Percentiles rank a stretch among this genome's conserved stretches.
Conservation (phyloP, 2,329 filamentous ascomycete genomes). For the Colletotrichum tabaci region DNA sequence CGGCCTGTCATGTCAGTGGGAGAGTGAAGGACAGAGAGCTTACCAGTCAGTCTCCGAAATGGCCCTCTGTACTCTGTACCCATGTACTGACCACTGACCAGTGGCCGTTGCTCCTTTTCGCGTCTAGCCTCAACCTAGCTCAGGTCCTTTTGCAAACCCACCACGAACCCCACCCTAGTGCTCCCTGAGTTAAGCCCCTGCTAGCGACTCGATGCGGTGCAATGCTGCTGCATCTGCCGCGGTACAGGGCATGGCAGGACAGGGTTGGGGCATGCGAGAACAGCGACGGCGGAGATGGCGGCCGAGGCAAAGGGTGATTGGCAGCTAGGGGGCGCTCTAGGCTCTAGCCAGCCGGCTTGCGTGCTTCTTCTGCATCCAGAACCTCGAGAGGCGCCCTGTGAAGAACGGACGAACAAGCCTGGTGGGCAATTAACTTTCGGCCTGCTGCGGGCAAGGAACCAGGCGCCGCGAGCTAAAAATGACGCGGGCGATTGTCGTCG, state of each 20-base stretch:
- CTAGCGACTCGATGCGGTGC: slow-evolving; percentile 40
- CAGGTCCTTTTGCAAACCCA: slow-evolving; percentile 44
- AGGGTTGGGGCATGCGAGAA: slow-evolving; percentile 36
- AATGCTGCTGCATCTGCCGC: slow-evolving; percentile 43
- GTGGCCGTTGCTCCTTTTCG: slow-evolving; percentile 33
- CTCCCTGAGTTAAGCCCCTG: slow-evolving; percentile 23
- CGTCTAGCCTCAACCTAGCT: slow-evolving; percentile 42
- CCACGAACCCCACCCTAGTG: slow-evolving; percentile 37
- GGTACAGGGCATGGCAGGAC: slow-evolving; percentile 41
- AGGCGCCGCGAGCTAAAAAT: slow-evolving; percentile 38
- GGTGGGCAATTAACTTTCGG: slow-evolving; percentile 36
- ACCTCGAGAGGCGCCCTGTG: slow-evolving; percentile 27
- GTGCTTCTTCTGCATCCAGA: slow-evolving; percentile 41
- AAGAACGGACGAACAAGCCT: slow-evolving; percentile 29
- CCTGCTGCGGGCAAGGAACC: slow-evolving; percentile 39
- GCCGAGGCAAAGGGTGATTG: slow-evolving; percentile 33
- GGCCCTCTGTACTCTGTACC: slow-evolving; percentile 16
- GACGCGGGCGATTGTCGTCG: slow-evolving; percentile 36
- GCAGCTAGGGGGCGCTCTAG: slow-evolving; percentile 7
- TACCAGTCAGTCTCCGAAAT: slow-evolving; percentile 21
- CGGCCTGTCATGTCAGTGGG: slow-evolving; percentile 14
- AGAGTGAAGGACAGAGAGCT: background rate
- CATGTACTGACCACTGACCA: slow-evolving; percentile 9
- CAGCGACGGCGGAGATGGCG: slow-evolving; percentile 36
- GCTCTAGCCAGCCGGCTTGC: slow-evolving; percentile 26